Conservation (phyloP, 2,329 filamentous ascomycete species). For the Botrytis medusae region DNA sequence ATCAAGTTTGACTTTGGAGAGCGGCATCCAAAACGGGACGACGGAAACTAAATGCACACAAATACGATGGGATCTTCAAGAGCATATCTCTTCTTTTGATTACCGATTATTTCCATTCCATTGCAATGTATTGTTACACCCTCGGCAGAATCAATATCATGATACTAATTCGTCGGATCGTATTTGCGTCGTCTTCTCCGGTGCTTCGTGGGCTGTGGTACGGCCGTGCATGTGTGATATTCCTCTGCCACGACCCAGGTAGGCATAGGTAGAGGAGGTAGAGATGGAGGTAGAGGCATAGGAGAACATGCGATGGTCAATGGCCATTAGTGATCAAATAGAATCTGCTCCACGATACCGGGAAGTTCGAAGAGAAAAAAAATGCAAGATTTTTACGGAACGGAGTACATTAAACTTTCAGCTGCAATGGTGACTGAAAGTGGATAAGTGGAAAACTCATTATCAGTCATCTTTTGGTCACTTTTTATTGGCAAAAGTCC, state of each 20-base stretch:
- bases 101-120: not conserved
- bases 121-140: not conserved
- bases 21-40: not conserved
- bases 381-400: conserved; percentile 17
- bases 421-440: conserved; percentile 22
- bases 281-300: not conserved
- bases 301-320: not conserved
- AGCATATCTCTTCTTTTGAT: not conserved
- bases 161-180: not conserved
- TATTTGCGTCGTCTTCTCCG: conserved; percentile 9
- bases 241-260: not conserved
- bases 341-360: conserved; percentile 19
- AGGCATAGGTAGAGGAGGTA: not conserved
- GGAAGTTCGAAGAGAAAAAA: not conserved
- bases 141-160: not conserved
- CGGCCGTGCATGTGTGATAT: conserved; percentile 20
- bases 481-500: not conserved
- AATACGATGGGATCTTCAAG: not conserved
- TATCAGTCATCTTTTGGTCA: not conserved
- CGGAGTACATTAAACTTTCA: conserved; percentile 15
- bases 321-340: conserved; percentile 16
- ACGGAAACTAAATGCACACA: not conserved
- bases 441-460: conserved; percentile 14
- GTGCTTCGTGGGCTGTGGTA: conserved; percentile 20
- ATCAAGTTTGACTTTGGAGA: not conserved